Evolutionary conservation across 2,329 filamentous ascomycete species (phyloP), one percentile per base, ranked within the genome.

Genomic region (Tolypocladium album): DNA sequence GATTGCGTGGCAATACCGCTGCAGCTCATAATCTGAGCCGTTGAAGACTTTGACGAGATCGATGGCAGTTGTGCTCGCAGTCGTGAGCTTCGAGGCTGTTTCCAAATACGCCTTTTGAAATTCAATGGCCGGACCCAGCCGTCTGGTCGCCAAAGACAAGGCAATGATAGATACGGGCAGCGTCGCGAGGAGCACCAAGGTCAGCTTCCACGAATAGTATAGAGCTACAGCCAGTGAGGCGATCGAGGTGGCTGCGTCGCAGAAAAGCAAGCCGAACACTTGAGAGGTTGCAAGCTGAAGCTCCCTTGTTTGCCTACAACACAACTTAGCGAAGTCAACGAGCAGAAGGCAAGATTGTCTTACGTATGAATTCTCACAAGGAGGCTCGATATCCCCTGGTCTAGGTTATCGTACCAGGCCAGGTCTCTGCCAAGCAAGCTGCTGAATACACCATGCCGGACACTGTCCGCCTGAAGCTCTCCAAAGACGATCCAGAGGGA

Each of bases 21-120:
- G 80, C 0, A 83, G 72, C 70, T 96, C 92, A 13, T 86, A 77
- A 15, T 82, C 80, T 67, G 91, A 83, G 0, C 88, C 90, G 65
- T 93, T 92, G 74, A 89, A 92, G 58, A 86, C 87, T 70, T 97
- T 97, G 68, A 97, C 90, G 0, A 89, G 83, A 62, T 96, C 90
- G 45, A 97, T 93, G 3, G 84, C 86, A 1, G 79, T 78, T 12
- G 95, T 81, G 0, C 90, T 86, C 13, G 85, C 88, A 12, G 84
- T 86, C 1, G 86, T 82, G 59, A 86, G 78, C 67, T 90, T 93
- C 0, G 91, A 87, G 0, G 90, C 90, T 56, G 80, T 75, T 2
- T 83, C 83, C 0, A 96, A 80, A 60, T 87, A 82, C 1, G 74
- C 72, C 60, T 88, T 86, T 67, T 97, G 92, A 2, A 76, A 76